Evolutionary conservation across 1,139 yeast genomes (phyloP).

Genomic region (Pichia sp.): DNA sequence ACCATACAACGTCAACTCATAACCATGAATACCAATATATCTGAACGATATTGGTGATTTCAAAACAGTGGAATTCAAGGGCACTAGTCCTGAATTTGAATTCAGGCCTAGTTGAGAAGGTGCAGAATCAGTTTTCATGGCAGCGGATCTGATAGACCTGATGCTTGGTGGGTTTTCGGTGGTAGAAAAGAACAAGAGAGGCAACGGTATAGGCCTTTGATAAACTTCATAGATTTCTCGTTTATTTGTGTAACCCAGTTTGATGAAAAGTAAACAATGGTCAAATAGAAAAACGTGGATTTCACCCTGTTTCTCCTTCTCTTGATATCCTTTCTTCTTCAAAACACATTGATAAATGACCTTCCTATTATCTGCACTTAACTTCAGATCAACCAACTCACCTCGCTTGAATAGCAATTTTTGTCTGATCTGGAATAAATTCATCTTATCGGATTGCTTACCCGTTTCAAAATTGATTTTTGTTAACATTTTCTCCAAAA

Average conservation of each 20-base stretch:
- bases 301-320: conserved; percentile 69
- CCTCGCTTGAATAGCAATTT: conserved; percentile 70
- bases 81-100: conserved; percentile 17
- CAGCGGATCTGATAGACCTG: conserved; percentile 42
- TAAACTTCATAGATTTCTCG: conserved; percentile 89
- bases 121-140: conserved; percentile 33
- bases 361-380: conserved; percentile 75
- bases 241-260: conserved; percentile 82
- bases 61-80: conserved; percentile 25
- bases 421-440: conserved; percentile 81
- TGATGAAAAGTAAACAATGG: conserved; percentile 80
- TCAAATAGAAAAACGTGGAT: conserved; percentile 80
- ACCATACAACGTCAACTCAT: conserved; percentile 64
- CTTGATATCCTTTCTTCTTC: conserved; percentile 65
- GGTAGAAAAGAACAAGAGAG: conserved; percentile 69
- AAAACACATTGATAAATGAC: conserved; percentile 75
- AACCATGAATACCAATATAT: conserved; percentile 58
- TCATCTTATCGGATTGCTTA: conserved; percentile 89
- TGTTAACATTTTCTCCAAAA: conserved; percentile 69
- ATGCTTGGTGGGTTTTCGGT: conserved; percentile 73
- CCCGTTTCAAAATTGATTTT: conserved; percentile 90
- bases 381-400: conserved; percentile 81
- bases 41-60: conserved; percentile 41
- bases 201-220: conserved; percentile 89
- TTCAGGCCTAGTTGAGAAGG: conserved; percentile 26